These are phyloP conservation scores for Claviceps citrina DNA, from an alignment of 2,329 filamentous ascomycete species.

Conservation along the genomic window DNA sequence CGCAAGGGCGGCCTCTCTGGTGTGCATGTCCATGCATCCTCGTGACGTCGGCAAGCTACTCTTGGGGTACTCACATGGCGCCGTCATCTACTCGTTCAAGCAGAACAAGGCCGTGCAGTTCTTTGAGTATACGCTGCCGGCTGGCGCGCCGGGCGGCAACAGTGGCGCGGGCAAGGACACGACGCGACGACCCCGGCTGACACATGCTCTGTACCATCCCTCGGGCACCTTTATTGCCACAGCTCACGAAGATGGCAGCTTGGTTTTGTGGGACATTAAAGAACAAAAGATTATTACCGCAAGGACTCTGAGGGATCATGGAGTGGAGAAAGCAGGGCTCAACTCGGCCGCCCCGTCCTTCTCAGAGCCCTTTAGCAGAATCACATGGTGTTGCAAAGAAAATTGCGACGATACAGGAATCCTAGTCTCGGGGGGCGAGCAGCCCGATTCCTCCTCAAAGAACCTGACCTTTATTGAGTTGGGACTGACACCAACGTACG, in stretches of 20 bases:
- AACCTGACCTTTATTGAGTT: slow-evolving; percentile 82
- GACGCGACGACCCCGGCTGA: slow-evolving; percentile 56
- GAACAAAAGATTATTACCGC: slow-evolving; percentile 76
- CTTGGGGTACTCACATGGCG: slow-evolving; percentile 80
- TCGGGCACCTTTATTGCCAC: slow-evolving; percentile 81
- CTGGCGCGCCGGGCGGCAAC: slow-evolving; percentile 73
- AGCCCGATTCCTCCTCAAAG: slow-evolving; percentile 50
- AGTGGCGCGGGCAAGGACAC: slow-evolving; percentile 43
- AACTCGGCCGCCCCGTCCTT: slow-evolving; percentile 37
- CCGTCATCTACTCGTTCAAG: slow-evolving; percentile 88
- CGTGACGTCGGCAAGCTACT: slow-evolving; percentile 82
- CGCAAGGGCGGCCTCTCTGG: slow-evolving; percentile 43
- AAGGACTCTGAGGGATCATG: slow-evolving; percentile 58
- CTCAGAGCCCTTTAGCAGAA: slow-evolving; percentile 60
- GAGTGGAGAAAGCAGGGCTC: slow-evolving; percentile 52
- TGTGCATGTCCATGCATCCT: slow-evolving; percentile 74
- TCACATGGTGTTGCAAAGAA: slow-evolving; percentile 86
- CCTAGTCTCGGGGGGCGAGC: slow-evolving; percentile 67
- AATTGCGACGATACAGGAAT: slow-evolving; percentile 89
- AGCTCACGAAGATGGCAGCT: slow-evolving; percentile 74
- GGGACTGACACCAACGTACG: slow-evolving; percentile 75
- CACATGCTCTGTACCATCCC: slow-evolving; percentile 84
- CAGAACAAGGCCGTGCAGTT: slow-evolving; percentile 64
- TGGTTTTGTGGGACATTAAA: slow-evolving; percentile 89
- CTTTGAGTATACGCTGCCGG: slow-evolving; percentile 69